phyloP scores from a whole-genome alignment of 164 flowering plant genomes.

The Sedum album region DNA sequence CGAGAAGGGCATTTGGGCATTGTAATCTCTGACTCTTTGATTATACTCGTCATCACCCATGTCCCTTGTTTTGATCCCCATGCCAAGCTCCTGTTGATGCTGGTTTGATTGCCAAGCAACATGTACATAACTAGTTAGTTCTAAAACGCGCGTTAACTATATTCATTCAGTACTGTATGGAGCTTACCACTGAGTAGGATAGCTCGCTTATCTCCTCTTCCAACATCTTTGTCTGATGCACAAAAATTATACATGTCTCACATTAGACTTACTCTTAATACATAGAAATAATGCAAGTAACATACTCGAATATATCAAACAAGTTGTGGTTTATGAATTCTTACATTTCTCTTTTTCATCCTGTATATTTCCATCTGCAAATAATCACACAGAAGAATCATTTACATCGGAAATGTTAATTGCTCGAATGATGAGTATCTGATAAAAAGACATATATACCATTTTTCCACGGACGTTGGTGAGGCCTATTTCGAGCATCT shows the following conservation, averaged over 20 bases:
- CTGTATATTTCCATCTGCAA: slow-evolving; percentile 30
- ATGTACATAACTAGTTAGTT: neutral
- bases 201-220: slow-evolving; percentile 59
- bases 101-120: neutral
- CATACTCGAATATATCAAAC: too few species aligned
- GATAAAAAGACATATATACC: too few species aligned
- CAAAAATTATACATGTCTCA: neutral
- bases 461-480: slow-evolving; percentile 30
- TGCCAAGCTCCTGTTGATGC: slow-evolving; percentile 9
- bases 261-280: too few species aligned
- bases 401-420: too few species aligned
- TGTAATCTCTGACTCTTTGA: slow-evolving; percentile 3
- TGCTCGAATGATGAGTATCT: too few species aligned
- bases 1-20: slow-evolving; percentile 11
- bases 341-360: slow-evolving; percentile 31
- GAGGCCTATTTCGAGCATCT: slow-evolving; percentile 55
- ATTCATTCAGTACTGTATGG: neutral
- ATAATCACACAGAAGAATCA: neutral
- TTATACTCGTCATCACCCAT: neutral
- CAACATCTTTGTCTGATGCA: slow-evolving; percentile 25
- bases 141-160: neutral
- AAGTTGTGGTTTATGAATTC: neutral
- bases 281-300: too few species aligned
- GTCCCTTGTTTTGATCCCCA: slow-evolving; percentile 7
- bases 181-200: slow-evolving; percentile 30